A percentile compares a stretch with the other conserved stretches of the same genome.
phyloP scores from a whole-genome alignment of 495 filamentous ascomycete genomes.

The Penicillium silybi region DNA sequence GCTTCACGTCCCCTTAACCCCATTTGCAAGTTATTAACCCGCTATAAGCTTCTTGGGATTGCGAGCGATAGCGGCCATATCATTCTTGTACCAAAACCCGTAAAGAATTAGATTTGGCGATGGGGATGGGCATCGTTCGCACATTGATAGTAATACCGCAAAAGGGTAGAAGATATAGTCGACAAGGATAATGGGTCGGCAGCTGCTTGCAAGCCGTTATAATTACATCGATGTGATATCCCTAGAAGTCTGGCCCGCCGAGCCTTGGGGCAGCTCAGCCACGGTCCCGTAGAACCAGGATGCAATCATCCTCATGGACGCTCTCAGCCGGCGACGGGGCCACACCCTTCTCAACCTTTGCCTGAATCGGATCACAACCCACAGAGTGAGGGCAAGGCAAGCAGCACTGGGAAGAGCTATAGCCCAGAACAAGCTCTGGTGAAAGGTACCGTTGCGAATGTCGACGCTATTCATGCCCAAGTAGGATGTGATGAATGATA shows the following conservation, averaged over 20 bases:
- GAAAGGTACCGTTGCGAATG: slow-evolving; percentile 40
- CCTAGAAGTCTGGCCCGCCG: not conserved
- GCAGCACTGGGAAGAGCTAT: slow-evolving; percentile 31
- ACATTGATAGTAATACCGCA: too few relatives aligned
- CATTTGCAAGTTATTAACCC: too few relatives aligned
- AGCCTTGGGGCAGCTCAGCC: not conserved
- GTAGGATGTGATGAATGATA: slow-evolving; percentile 30
- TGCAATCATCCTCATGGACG: not conserved
- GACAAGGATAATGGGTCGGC: too few relatives aligned
- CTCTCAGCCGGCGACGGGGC: not conserved
- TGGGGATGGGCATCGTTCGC: too few relatives aligned
- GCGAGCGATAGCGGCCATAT: too few relatives aligned
- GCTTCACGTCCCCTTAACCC: too few relatives aligned
- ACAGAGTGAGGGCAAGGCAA: not conserved
- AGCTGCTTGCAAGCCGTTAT: too few relatives aligned
- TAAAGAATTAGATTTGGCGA: too few relatives aligned
- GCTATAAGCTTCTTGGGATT: too few relatives aligned
- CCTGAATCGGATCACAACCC: not conserved
- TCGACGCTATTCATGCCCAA: slow-evolving; percentile 46
- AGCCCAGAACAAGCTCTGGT: slow-evolving; percentile 49
- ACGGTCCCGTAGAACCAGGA: not conserved
- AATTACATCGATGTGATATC: not conserved
- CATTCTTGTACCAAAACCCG: too few relatives aligned
- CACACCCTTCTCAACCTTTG: not conserved
- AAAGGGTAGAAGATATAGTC: too few relatives aligned